Base-by-base conservation (phyloP, 306 rosid genomes). In the Sechiopsis laciniata region DNA sequence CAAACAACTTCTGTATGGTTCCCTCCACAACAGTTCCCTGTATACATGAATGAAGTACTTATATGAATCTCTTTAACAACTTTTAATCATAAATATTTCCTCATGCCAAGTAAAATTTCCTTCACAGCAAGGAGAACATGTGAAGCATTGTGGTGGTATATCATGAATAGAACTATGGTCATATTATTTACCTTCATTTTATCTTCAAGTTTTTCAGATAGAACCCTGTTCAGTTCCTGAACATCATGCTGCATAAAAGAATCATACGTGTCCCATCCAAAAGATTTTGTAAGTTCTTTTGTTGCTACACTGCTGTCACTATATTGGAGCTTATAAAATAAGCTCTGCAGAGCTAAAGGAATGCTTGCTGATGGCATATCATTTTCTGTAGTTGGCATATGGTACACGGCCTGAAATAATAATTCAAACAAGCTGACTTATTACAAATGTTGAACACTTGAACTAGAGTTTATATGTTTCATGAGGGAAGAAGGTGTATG, bases 1-100 rank as follows among this genome's bases (percentile, higher is more conserved):
- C 99, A 79, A 95, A 95, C 77, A 95, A 88, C 77, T 91, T 86
- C 81, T 95, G 99, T 79, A 95, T 95, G n/a, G 99, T 95, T 78
- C 97, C 99, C 87, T 95, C 99, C 22, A 95, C 99, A 73, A 95
- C 99, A 79, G 99, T 95, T 78, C 95, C 97, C 99, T 95, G 81
- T 73, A 22, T 5, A 35, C 54, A 75, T 26, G 29, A n/a, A 61
- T 46, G 14, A 62, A 50, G 77, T 46, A 42, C 2, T 42, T 9
- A 10, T 13, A 46, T 58, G 48, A 74, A 50, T 52, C 48, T 15
- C 16, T 22, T 9, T 20, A 19, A 55, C 68, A 77, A 45, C 75
- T 57, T 53, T 72, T 50, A 55, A 73, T 24, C 19, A 22, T 51
- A 51, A 24, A 70, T 9, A 70, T 51, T 67, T 67, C 40, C 6